Evolutionary conservation across 1,284 basidiomycete species (phyloP).

Genomic region (Sphaerobolus stellatus): DNA sequence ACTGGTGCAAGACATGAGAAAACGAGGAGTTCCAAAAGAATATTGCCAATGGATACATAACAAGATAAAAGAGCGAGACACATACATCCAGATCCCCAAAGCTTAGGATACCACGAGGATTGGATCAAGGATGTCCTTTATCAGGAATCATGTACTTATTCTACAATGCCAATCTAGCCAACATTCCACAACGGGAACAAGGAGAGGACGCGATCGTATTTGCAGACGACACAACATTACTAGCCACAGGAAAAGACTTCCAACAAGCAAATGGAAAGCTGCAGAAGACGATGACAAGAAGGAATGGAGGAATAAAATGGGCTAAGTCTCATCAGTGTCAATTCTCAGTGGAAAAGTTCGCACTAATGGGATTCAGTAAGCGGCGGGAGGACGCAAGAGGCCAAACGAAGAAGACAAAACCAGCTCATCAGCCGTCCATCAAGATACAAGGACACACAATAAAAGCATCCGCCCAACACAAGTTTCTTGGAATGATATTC

Average conservation of each 20-base stretch:
- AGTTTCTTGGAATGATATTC: neutral
- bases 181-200: neutral
- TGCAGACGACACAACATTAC: neutral
- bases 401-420: neutral
- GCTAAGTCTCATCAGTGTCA: neutral
- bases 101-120: too few species aligned
- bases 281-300: neutral
- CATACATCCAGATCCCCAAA: too few species aligned
- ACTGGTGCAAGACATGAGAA: constrained; percentile 4
- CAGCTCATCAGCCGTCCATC: neutral
- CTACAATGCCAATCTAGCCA: constrained; percentile 12
- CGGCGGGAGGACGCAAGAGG: neutral
- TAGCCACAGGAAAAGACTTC: neutral
- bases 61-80: neutral
- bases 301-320: neutral
- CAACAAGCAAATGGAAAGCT: neutral
- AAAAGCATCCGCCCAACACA: neutral
- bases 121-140: constrained; percentile 13
- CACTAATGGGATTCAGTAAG: neutral
- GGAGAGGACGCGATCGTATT: neutral
- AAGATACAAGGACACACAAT: neutral
- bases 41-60: neutral
- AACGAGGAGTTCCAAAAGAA: neutral
- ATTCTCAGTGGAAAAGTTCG: neutral
- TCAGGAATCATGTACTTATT: constrained; percentile 9